Conservation (phyloP, 306 rosid species). For the Aeschynomene evenia region DNA sequence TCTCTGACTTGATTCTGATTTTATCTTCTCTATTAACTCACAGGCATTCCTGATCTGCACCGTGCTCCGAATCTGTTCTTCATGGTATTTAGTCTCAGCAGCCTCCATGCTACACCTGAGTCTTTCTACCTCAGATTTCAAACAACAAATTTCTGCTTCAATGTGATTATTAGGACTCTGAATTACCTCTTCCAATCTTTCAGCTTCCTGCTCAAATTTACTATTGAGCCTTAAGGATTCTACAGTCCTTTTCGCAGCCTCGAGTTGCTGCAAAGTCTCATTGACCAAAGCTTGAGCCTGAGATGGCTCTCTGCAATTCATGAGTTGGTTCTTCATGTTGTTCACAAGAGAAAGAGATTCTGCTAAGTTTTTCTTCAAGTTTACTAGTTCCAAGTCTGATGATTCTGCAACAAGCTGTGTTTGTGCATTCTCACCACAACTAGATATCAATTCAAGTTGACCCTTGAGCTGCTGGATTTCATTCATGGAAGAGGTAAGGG, state of each 20-base stretch:
- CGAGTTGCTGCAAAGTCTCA: conserved; percentile 78
- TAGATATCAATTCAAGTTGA: conserved; percentile 61
- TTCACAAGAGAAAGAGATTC: conserved; percentile 64
- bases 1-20: conserved; percentile 46
- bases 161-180: conserved; percentile 20
- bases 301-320: conserved; percentile 53
- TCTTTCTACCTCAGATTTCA: conserved; percentile 54
- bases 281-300: conserved; percentile 56
- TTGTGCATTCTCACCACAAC: conserved; percentile 59
- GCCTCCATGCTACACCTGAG: conserved; percentile 60
- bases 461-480: conserved; percentile 70
- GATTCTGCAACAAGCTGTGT: conserved; percentile 47
- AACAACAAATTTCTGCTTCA: conserved; percentile 44
- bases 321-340: conserved; percentile 57
- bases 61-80: conserved; percentile 67
- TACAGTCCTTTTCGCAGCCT: conserved; percentile 65
- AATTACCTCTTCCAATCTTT: conserved; percentile 5
- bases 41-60: conserved; percentile 59
- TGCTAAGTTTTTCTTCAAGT: conserved; percentile 56
- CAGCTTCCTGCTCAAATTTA: conserved; percentile 30
- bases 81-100: conserved; percentile 68
- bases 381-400: conserved; percentile 47
- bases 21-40: conserved; percentile 64
- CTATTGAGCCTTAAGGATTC: conserved; percentile 50
- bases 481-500: conserved; percentile 50